phyloP scores from a whole-genome alignment of 768 basidiomycete genomes.

The Lactifluus subvellereus region DNA sequence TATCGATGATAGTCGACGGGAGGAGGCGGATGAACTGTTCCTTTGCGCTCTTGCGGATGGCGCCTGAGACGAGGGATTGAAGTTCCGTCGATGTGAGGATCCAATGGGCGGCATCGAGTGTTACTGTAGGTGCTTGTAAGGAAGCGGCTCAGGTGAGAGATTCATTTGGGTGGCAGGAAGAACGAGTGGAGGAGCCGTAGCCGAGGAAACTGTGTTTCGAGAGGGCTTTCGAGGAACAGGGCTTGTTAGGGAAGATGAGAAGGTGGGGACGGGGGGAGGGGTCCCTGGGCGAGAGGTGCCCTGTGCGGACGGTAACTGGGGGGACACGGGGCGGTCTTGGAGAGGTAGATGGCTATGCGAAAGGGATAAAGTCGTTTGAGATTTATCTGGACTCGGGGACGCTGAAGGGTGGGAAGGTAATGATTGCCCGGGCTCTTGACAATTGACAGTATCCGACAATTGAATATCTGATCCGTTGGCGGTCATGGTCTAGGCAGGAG shows the following conservation, averaged over 20 bases:
- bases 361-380: not conserved
- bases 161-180: constrained; percentile 8
- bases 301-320: not conserved
- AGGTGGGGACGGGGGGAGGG: not conserved
- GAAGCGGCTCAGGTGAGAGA: constrained; percentile 18
- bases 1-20: constrained; percentile 12
- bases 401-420: not conserved
- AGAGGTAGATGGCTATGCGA: not conserved
- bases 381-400: not conserved
- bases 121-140: constrained; percentile 17
- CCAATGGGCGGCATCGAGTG: constrained; percentile 25
- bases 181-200: not conserved
- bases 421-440: not conserved
- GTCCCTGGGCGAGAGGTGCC: constrained; percentile 9
- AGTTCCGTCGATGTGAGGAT: constrained; percentile 23
- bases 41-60: constrained; percentile 24
- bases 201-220: not conserved
- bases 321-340: not conserved
- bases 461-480: not conserved
- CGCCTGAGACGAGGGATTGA: constrained; percentile 22
- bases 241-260: not conserved
- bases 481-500: not conserved
- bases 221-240: constrained; percentile 9
- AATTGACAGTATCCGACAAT: not conserved
- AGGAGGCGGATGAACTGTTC: constrained; percentile 25